Evolutionary conservation across 225 moss, liverwort and hornwort species (phyloP), one percentile per base, ranked within the genome.

Genomic region (Pseudoscleropodium purum): DNA sequence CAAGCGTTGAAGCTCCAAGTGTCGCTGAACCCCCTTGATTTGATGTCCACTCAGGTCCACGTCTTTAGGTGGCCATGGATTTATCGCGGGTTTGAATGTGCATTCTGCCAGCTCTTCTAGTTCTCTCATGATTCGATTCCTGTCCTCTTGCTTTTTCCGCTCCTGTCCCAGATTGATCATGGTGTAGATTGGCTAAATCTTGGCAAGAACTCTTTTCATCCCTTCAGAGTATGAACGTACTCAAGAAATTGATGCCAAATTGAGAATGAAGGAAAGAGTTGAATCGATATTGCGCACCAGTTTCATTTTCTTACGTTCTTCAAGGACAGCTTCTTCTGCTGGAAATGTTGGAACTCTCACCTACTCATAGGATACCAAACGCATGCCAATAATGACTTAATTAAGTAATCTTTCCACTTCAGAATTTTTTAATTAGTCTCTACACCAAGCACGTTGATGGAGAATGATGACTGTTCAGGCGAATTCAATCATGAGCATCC

Each of bases 1-100:
- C 70, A 96, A 83, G 63, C 93, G 94, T 82, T 98, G 98, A 79
- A 98, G 96, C 90, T 97, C 96, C 85, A 98, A 82, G 87, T 96
- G 97, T 41, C 98, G 93, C 67, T 95, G 93, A 56, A 98, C 91
- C 47, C 98, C 98, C 93, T 97, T 98, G 83, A 97, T 96, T 75
- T 94, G 91, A 34, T 94, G 89, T 70, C 89, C 95, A 78, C 91
- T 90, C 43, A 33, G 64, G 61, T 95, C 95, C 89, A 91, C 89
- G 62, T 94, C 96, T 92, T 93, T 96, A 9, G 94, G 91, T 54
- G 95, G 96, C 84, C 93, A 86, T 81, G 87, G 92, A 90, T 95
- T 93, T 61, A 95, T 96, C 41, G 62, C 21, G 72, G 98, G 97
- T 87, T 95, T 96, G 89, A 98, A 98, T 73, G 98, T 98, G 94